Base-by-base conservation (phyloP, 192 early-diverging fungal genomes). In the Allomyces macrogynus region DNA sequence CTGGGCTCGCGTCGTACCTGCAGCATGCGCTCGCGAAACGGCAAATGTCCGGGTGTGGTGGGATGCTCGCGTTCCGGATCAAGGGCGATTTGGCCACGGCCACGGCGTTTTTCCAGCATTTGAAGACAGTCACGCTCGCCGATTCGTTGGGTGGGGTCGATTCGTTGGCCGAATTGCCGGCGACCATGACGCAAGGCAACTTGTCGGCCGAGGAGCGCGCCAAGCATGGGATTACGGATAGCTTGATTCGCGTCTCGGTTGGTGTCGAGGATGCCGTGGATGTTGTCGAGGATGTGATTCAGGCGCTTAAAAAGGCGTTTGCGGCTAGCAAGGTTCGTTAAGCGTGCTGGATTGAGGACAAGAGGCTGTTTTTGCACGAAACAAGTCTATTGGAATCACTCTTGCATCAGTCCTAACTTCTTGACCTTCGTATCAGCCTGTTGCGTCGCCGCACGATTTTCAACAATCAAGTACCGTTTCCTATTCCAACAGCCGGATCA, bases 131-230 rank as follows among this genome's bases (percentile, higher is more conserved):
- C 68, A 89, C 91, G 23, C 76, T 99, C 26, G 95, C 95, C n/a
- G 95, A 99, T 75, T 88, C 86, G 64, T 77, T 99, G 44, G 95
- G 93, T 69, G 91, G 93, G 63, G 92, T 99, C 12, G 95, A 99
- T 79, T 86, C 84, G 40, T 76, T 99, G 69, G 88, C 89, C 40
- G 93, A 97, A 77, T 80, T 95, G 67, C 95, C 95, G 1, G 83
- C 89, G 7, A 80, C 87, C 63, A 99, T 99, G 93, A 99, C 95
- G 20, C 95, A 99, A 67, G 93, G 88, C 42, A 81, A 86, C 1
- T 76, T 99, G 69, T 82, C 84, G 10, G 81, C 89, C 61, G 95
- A 93, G 74, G 89, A 88, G 67, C 81, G 93, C 66, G 75, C 76
- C 23, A 76, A 76, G 27, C 73, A 97, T 25, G 95, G 93, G 54